phyloP scores from a whole-genome alignment of 1,284 basidiomycete species.

The Hemileia vastatrix region DNA sequence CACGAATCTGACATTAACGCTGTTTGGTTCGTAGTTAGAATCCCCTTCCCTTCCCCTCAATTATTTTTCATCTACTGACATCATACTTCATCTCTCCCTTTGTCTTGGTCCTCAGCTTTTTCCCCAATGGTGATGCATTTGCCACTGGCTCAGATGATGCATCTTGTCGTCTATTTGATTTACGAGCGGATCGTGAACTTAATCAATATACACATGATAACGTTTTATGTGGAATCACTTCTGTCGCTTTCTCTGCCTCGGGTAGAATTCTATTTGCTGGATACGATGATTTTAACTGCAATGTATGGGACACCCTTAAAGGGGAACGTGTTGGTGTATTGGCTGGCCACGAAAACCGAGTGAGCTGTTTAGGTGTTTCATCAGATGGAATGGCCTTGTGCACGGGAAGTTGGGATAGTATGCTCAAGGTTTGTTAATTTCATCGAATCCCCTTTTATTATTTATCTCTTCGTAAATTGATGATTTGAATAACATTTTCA shows the following conservation, averaged over 20 bases:
- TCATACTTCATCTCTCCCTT: too few species aligned
- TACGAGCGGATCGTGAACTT: conserved; percentile 90
- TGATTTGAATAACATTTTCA: too few species aligned
- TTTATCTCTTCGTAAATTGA: too few species aligned
- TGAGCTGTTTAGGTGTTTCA: conserved; percentile 90
- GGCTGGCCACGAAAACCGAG: conserved; percentile 93
- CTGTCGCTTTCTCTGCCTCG: conserved; percentile 93
- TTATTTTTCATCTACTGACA: too few species aligned
- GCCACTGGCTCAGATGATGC: conserved; percentile 98
- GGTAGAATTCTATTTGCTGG: conserved; percentile 95
- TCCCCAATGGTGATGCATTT: conserved; percentile 98
- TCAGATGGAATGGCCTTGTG: conserved; percentile 94
- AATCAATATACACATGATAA: conserved; percentile 97
- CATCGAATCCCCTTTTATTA: too few species aligned
- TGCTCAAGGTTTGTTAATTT: too few species aligned
- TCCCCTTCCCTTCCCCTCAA: conserved; percentile 22
- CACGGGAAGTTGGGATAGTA: conserved; percentile 99
- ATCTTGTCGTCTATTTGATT: conserved; percentile 93
- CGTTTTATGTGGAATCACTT: conserved; percentile 96
- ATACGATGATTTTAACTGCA: conserved; percentile 99
- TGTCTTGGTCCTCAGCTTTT: conserved; percentile 58
- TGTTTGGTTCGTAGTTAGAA: conserved; percentile 62
- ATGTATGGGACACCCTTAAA: conserved; percentile 98
- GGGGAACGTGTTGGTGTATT: conserved; percentile 94
- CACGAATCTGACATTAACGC: conserved; percentile 99